Conservation (phyloP, 2,329 filamentous ascomycete genomes). For the Talaromyces sp. region DNA sequence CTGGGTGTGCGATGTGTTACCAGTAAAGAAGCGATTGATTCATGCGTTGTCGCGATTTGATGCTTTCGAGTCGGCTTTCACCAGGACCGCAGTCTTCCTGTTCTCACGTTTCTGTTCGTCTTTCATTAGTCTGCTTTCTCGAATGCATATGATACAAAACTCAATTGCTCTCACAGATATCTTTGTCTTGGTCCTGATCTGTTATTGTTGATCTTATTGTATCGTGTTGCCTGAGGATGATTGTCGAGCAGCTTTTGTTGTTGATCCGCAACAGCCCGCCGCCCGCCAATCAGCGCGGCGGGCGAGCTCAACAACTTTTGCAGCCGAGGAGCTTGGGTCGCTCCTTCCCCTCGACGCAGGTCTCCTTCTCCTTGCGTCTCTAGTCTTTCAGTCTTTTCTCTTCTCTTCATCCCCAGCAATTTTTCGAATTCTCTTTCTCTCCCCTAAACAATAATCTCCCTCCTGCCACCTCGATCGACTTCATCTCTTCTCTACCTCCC, state of each 20-base stretch:
- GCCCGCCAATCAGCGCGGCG: not conserved
- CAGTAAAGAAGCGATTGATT: not conserved
- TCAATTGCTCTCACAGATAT: not conserved
- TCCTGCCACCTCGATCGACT: not conserved
- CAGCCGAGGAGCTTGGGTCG: not conserved
- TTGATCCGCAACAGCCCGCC: not conserved
- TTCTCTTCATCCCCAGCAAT: not conserved
- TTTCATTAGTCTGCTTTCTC: not conserved
- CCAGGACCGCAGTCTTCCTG: not conserved
- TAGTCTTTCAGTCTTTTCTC: not conserved
- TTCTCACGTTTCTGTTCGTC: not conserved
- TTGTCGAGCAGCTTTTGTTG: not conserved
- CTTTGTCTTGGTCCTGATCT: not conserved
- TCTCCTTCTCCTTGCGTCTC: not conserved
- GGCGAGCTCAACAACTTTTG: constrained; percentile 6
- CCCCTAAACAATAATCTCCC: not conserved
- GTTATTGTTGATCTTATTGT: not conserved
- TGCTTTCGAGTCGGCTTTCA: not conserved
- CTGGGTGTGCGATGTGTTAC: not conserved
- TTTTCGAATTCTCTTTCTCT: not conserved
- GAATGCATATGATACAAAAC: not conserved
- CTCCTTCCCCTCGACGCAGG: not conserved
- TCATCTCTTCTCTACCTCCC: not conserved
- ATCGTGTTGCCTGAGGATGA: not conserved
- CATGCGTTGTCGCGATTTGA: not conserved